These are phyloP conservation scores for Gonapodya prolifera DNA, from an alignment of 192 early-diverging fungal genomes.

Conservation along the genomic window DNA sequence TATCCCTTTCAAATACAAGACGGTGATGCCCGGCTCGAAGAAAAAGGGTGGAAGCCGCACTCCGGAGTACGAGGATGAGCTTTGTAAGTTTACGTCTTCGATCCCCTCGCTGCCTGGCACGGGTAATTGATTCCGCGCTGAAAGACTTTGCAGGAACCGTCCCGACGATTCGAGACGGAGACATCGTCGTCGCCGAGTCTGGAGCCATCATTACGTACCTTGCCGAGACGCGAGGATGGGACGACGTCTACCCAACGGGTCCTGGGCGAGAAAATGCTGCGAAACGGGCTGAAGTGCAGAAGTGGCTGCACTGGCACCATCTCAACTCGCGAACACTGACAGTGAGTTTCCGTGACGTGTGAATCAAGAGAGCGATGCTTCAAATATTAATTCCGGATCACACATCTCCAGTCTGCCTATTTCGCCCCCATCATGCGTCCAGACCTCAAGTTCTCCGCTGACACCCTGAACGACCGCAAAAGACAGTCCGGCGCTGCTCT, in stretches of 20 bases:
- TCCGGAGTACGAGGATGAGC: not conserved
- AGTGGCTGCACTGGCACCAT: not conserved
- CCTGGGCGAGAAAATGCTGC: not conserved
- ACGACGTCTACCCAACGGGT: not conserved
- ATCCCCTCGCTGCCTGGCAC: no score
- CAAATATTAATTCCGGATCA: no score
- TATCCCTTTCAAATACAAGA: not conserved
- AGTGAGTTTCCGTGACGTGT: no score
- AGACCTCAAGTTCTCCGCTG: not conserved
- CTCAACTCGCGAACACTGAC: not conserved
- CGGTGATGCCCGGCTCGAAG: not conserved
- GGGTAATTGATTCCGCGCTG: no score
- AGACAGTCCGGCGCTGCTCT: not conserved
- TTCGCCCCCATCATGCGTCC: not conserved
- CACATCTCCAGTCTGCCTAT: no score
- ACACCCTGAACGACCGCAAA: not conserved
- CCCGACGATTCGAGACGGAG: not conserved
- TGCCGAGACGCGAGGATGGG: not conserved
- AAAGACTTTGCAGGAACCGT: not conserved
- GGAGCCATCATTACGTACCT: not conserved
- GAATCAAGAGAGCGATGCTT: no score
- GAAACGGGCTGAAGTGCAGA: not conserved
- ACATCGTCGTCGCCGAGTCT: not conserved
- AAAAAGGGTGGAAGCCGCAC: not conserved
- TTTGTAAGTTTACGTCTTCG: no score